Evolutionary conservation across 768 basidiomycete genomes (phyloP).

Genomic region (Brasilioporus rufonigricans): DNA sequence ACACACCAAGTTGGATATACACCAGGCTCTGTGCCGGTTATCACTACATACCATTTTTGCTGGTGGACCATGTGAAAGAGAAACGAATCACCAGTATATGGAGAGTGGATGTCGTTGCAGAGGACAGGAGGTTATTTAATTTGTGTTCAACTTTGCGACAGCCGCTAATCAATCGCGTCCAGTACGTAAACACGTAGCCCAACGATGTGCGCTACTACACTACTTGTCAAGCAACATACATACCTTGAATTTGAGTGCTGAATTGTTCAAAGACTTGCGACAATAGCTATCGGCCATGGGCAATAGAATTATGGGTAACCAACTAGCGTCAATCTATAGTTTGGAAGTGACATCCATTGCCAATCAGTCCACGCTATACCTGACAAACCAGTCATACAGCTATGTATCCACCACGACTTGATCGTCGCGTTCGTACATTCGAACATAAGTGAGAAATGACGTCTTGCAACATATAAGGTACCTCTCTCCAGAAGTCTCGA

Average conservation of each 20-base stretch:
- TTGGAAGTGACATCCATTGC: neutral
- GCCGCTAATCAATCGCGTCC: constrained; percentile 5
- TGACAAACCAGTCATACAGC: constrained; percentile 50
- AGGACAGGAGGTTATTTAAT: constrained; percentile 26
- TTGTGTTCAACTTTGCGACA: constrained; percentile 19
- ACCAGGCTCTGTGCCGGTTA: constrained; percentile 26
- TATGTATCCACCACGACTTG: constrained; percentile 72
- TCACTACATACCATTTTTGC: constrained; percentile 30
- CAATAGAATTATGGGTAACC: constrained; percentile 7
- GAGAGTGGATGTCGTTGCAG: neutral
- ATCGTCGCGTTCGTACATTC: constrained; percentile 62
- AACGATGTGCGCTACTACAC: too few relatives aligned
- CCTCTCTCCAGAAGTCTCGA: constrained; percentile 88
- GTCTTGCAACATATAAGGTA: constrained; percentile 81
- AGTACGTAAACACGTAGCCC: constrained; percentile 24
- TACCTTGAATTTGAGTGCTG: too few relatives aligned
- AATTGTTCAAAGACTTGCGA: neutral
- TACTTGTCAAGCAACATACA: too few relatives aligned
- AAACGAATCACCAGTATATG: neutral
- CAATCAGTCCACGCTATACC: neutral
- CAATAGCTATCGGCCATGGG: neutral
- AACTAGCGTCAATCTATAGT: constrained; percentile 6
- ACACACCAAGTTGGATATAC: constrained; percentile 31
- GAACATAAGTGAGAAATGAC: constrained; percentile 77
- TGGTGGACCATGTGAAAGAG: constrained; percentile 13